These are phyloP conservation scores for Colletotrichum graminicola DNA, from an alignment of 2,329 filamentous ascomycete genomes.

Conservation along the genomic window DNA sequence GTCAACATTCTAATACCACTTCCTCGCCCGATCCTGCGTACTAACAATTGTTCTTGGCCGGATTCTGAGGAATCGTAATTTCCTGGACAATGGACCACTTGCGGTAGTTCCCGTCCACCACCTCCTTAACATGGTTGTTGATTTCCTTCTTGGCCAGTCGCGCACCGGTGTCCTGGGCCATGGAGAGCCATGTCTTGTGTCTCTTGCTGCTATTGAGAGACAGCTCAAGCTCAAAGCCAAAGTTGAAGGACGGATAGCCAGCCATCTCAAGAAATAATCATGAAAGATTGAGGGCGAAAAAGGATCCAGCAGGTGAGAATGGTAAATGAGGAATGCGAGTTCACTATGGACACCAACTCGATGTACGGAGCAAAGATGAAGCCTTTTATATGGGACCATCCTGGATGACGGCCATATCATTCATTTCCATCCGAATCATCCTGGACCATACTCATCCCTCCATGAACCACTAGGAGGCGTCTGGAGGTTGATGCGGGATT, in stretches of 20 bases:
- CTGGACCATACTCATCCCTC: background rate
- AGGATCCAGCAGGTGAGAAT: background rate
- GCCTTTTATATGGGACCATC: background rate
- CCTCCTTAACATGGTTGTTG: slow-evolving; percentile 51
- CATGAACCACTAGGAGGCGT: background rate
- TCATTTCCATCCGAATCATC: background rate
- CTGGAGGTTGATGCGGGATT: background rate
- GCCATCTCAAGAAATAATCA: slow-evolving; percentile 1
- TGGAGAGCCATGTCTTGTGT: slow-evolving; percentile 49
- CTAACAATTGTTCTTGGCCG: slow-evolving; percentile 50
- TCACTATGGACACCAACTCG: background rate
- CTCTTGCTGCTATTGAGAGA: slow-evolving; percentile 51
- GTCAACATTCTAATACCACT: background rate
- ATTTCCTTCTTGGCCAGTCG: slow-evolving; percentile 50
- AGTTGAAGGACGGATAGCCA: slow-evolving; percentile 41
- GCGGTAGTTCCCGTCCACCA: slow-evolving; percentile 49
- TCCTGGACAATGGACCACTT: slow-evolving; percentile 55
- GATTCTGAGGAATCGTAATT: slow-evolving; percentile 51
- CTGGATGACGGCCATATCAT: background rate
- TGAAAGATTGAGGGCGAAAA: background rate
- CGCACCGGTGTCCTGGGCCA: slow-evolving; percentile 52
- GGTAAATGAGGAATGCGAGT: background rate
- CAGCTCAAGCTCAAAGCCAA: slow-evolving; percentile 56
- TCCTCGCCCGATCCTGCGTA: background rate
- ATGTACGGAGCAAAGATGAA: background rate